A percentile compares a stretch with the other conserved stretches of the same genome.
phyloP scores from a whole-genome alignment of 2,329 filamentous ascomycete species.

The Parafenestella ontariensis region DNA sequence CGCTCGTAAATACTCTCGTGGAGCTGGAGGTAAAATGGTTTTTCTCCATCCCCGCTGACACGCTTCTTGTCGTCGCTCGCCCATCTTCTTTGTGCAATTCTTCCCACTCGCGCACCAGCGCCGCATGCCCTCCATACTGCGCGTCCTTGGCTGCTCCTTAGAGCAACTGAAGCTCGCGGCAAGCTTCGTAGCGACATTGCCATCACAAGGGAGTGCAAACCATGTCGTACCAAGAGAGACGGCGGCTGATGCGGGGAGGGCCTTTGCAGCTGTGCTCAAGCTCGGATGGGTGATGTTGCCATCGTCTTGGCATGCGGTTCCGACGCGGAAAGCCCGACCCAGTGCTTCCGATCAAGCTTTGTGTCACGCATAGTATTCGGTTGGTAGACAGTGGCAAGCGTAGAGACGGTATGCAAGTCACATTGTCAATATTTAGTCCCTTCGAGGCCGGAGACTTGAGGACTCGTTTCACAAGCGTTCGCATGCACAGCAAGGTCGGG shows the following conservation, averaged over 20 bases:
- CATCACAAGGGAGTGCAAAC: slow-evolving; percentile 16
- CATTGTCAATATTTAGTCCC: background rate
- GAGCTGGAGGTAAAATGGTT: slow-evolving; percentile 66
- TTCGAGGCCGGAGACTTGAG: no score
- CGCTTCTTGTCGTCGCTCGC: slow-evolving; percentile 35
- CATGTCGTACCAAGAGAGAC: slow-evolving; percentile 18
- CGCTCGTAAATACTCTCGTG: slow-evolving; percentile 68
- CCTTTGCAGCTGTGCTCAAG: background rate
- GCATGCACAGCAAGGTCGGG: no score
- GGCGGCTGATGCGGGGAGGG: slow-evolving; percentile 18
- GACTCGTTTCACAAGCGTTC: no score
- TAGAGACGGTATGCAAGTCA: background rate
- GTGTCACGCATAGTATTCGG: background rate
- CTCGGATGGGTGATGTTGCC: slow-evolving; percentile 8
- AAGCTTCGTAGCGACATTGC: slow-evolving; percentile 42
- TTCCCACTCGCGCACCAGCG: slow-evolving; percentile 15
- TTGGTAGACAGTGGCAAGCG: no score
- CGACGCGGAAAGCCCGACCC: slow-evolving; percentile 9
- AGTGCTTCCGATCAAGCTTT: slow-evolving; percentile 3
- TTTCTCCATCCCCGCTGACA: slow-evolving; percentile 42
- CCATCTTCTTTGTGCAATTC: slow-evolving; percentile 43
- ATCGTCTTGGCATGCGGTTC: slow-evolving; percentile 7
- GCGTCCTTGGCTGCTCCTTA: slow-evolving; percentile 16
- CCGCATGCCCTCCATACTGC: slow-evolving; percentile 11
- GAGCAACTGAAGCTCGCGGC: slow-evolving; percentile 30